Evolutionary conservation across 2,329 filamentous ascomycete genomes (phyloP).

Genomic region (Fusarium vanettenii): DNA sequence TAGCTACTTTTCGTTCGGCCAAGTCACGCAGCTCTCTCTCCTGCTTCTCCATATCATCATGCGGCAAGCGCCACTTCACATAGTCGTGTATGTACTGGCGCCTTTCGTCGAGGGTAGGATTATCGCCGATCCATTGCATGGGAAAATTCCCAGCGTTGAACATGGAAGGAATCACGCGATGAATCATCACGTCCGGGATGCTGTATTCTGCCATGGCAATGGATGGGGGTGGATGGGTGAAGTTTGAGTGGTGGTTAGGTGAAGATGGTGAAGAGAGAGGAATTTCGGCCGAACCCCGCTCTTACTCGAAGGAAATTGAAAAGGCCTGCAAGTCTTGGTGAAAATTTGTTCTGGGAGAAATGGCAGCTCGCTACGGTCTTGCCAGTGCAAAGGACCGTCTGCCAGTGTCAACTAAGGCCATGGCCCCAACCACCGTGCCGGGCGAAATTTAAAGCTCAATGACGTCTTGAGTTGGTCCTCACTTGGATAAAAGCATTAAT

Average conservation of each 20-base stretch:
- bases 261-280: too few relatives aligned
- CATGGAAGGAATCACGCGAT: too few relatives aligned
- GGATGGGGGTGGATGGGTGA: not conserved
- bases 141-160: too few relatives aligned
- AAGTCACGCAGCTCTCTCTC: not conserved
- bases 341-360: not conserved
- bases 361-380: not conserved
- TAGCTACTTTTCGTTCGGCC: not conserved
- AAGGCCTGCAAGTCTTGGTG: not conserved
- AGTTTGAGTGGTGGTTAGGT: too few relatives aligned
- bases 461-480: not conserved
- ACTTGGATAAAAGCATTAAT: too few relatives aligned
- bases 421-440: not conserved
- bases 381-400: not conserved
- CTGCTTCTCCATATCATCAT: not conserved
- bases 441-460: not conserved
- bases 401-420: not conserved
- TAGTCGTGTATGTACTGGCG: not conserved
- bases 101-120: not conserved
- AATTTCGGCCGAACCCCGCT: too few relatives aligned
- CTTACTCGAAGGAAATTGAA: not conserved
- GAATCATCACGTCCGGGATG: too few relatives aligned
- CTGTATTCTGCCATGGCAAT: too few relatives aligned
- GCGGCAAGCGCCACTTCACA: not conserved
- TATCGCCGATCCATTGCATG: too few relatives aligned